Evolutionary conservation across 768 basidiomycete genomes (phyloP).

Genomic region (Boletus tylopilopsis): DNA sequence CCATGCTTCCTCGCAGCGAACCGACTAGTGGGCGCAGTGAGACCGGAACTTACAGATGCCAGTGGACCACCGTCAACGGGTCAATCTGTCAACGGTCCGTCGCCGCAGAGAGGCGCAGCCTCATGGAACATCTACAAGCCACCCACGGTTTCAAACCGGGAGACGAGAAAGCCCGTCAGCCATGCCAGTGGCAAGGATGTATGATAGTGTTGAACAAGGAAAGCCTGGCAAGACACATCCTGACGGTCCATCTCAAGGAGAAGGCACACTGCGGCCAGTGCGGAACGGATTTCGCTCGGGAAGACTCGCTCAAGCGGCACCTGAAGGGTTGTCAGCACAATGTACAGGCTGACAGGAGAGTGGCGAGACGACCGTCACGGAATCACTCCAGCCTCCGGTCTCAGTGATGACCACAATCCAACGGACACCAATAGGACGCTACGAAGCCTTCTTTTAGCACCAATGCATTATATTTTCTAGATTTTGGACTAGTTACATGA

Average conservation of each 20-base stretch:
- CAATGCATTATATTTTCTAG: no score
- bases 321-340: slow-evolving; percentile 15
- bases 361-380: not conserved
- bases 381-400: not conserved
- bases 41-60: slow-evolving; percentile 1
- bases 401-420: not conserved
- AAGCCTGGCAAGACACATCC: slow-evolving; percentile 26
- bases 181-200: slow-evolving; percentile 22
- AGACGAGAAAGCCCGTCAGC: slow-evolving; percentile 12
- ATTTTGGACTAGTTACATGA: no score
- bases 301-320: slow-evolving; percentile 29
- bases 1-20: not conserved
- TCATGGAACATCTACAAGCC: slow-evolving; percentile 16
- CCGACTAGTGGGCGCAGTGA: not conserved
- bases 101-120: slow-evolving; percentile 9
- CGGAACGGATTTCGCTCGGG: slow-evolving; percentile 23
- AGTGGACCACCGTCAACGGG: slow-evolving; percentile 8
- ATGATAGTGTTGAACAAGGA: slow-evolving; percentile 23
- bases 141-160: slow-evolving; percentile 13
- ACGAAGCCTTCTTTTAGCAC: no score
- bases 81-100: not conserved
- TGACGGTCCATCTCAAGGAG: slow-evolving; percentile 24
- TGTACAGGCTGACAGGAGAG: not conserved
- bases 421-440: no score
- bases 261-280: slow-evolving; percentile 14